These are phyloP conservation scores for Chiua virens DNA, from an alignment of 768 basidiomycete species.

Conservation along the genomic window DNA sequence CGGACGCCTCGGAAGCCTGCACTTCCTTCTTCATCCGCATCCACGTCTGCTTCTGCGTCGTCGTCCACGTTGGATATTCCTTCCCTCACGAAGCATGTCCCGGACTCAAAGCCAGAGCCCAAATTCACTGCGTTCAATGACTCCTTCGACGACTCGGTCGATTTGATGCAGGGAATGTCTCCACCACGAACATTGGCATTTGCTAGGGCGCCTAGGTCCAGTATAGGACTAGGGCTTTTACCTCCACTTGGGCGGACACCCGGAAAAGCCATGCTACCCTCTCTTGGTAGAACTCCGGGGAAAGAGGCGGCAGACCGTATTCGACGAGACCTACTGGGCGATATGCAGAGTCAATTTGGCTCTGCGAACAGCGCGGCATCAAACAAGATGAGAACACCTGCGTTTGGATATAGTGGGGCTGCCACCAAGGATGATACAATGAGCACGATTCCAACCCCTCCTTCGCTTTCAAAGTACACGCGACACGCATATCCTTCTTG, in stretches of 20 bases:
- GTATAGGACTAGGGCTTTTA: constrained; percentile 31
- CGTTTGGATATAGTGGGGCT: constrained; percentile 24
- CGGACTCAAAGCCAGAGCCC: constrained; percentile 44
- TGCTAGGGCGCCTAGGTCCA: constrained; percentile 39
- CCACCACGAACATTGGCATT: constrained; percentile 58
- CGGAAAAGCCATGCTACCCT: constrained; percentile 47
- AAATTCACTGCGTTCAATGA: constrained; percentile 34
- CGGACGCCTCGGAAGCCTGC: constrained; percentile 30
- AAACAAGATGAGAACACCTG: constrained; percentile 28
- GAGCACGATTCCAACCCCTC: constrained; percentile 69
- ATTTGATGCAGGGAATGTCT: constrained; percentile 44
- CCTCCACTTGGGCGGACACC: constrained; percentile 62
- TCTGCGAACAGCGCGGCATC: constrained; percentile 12
- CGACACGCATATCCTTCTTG: constrained; percentile 36
- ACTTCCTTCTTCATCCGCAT: constrained; percentile 16
- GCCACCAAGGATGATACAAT: constrained; percentile 52
- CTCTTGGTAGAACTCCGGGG: constrained; percentile 62
- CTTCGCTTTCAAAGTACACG: constrained; percentile 69
- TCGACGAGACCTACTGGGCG: constrained; percentile 59
- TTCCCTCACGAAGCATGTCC: constrained; percentile 38
- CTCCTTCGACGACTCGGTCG: constrained; percentile 40
- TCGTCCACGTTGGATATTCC: constrained; percentile 48
- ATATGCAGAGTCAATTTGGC: constrained; percentile 41
- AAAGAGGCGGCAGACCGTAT: constrained; percentile 73
- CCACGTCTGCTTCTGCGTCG: constrained; percentile 33